A percentile compares a stretch with the other conserved stretches of the same genome.
phyloP scores from a whole-genome alignment of 495 filamentous ascomycete species.

The Paragyromitra xinjiangensis region DNA sequence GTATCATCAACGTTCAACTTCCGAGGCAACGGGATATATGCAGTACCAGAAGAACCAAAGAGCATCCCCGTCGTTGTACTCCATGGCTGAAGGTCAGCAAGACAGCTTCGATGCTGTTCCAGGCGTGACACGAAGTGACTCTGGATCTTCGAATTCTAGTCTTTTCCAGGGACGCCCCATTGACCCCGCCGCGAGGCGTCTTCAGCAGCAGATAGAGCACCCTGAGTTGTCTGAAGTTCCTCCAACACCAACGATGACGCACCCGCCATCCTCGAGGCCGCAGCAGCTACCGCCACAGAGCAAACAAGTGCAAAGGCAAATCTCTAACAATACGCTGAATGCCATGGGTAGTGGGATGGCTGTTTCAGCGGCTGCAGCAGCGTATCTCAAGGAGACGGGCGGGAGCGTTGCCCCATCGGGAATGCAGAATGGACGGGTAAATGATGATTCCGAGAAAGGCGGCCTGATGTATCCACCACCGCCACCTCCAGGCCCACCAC shows the following conservation, averaged over 20 bases:
- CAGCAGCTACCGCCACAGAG: constrained; percentile 43
- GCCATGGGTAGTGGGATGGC: constrained; percentile 34
- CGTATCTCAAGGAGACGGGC: constrained; percentile 49
- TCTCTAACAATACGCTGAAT: constrained; percentile 41
- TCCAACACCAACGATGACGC: constrained; percentile 51
- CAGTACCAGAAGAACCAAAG: constrained; percentile 48
- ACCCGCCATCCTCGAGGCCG: constrained; percentile 55
- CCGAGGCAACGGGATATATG: constrained; percentile 63
- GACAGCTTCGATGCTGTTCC: constrained; percentile 31
- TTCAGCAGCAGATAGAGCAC: constrained; percentile 53
- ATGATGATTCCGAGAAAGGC: constrained; percentile 25
- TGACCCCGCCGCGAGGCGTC: constrained; percentile 53
- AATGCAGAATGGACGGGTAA: constrained; percentile 22
- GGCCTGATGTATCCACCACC: constrained; percentile 37
- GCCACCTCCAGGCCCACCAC: constrained; percentile 35
- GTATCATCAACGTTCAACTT: constrained; percentile 65
- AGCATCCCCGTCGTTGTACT: constrained; percentile 44
- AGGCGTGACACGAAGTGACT: constrained; percentile 46
- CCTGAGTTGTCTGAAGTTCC: constrained; percentile 50
- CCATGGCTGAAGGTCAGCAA: constrained; percentile 50
- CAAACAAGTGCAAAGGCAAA: constrained; percentile 22
- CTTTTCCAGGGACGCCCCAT: constrained; percentile 55
- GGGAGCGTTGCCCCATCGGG: constrained; percentile 7
- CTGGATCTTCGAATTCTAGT: constrained; percentile 53
- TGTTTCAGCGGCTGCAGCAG: constrained; percentile 30